phyloP scores from a whole-genome alignment of 1,284 basidiomycete species.

The Anthracocystis walkeri region DNA sequence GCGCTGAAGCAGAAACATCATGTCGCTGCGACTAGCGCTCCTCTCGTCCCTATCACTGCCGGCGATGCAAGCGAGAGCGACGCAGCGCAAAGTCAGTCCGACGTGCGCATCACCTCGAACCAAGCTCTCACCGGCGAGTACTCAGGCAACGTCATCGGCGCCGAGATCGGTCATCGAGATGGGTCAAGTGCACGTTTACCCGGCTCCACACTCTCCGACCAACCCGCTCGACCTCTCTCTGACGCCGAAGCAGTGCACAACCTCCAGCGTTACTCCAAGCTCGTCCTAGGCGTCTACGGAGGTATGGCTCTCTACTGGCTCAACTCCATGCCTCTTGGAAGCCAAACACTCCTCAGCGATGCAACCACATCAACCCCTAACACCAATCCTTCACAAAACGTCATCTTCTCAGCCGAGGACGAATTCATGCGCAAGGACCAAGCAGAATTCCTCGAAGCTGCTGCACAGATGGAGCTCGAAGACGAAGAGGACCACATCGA shows the following conservation, averaged over 20 bases:
- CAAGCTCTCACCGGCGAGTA: slow-evolving; percentile 33
- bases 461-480: slow-evolving; percentile 51
- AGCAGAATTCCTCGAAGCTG: slow-evolving; percentile 54
- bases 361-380: not conserved
- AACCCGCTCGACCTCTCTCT: slow-evolving; percentile 37
- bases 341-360: not conserved
- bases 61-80: not conserved
- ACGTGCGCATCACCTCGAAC: slow-evolving; percentile 59
- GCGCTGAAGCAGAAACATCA: slow-evolving; percentile 31
- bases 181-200: slow-evolving; percentile 22
- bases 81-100: slow-evolving; percentile 4
- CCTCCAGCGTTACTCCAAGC: slow-evolving; percentile 57
- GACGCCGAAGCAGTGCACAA: slow-evolving; percentile 53
- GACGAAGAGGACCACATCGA: slow-evolving; percentile 39
- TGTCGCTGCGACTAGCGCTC: slow-evolving; percentile 18
- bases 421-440: slow-evolving; percentile 53
- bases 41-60: slow-evolving; percentile 13
- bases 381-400: slow-evolving; percentile 3
- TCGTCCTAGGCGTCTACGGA: slow-evolving; percentile 63
- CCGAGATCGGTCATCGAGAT: slow-evolving; percentile 54
- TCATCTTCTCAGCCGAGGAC: slow-evolving; percentile 50
- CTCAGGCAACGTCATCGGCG: slow-evolving; percentile 58
- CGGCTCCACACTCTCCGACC: slow-evolving; percentile 24
- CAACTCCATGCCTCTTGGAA: slow-evolving; percentile 42
- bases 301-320: slow-evolving; percentile 60